phyloP scores from a whole-genome alignment of 352 stramenopile genomes.

The Blastocystis sp. region DNA sequence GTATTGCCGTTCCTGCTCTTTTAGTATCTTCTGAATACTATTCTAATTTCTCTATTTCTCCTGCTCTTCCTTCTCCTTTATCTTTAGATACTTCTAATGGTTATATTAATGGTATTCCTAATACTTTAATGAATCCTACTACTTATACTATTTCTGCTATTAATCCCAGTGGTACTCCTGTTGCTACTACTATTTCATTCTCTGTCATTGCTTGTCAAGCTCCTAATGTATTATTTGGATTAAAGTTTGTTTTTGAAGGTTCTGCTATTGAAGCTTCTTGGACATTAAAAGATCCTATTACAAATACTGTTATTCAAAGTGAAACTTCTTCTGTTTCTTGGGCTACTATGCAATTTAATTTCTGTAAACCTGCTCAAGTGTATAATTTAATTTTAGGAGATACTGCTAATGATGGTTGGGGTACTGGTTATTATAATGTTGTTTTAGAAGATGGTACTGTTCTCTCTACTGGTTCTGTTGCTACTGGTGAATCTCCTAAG shows the following conservation, averaged over 20 bases:
- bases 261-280: not conserved
- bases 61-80: not conserved
- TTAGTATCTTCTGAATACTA: constrained; percentile 2
- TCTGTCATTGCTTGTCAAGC: not conserved
- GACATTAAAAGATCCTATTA: not conserved
- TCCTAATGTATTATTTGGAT: not conserved
- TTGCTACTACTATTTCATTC: not conserved
- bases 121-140: not conserved
- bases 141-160: not conserved
- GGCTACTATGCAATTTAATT: not conserved
- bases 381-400: not conserved
- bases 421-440: not conserved
- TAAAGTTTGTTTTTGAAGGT: not conserved
- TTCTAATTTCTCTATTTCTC: constrained; percentile 9
- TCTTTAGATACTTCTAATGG: not conserved
- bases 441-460: not conserved
- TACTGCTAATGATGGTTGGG: constrained; percentile 2
- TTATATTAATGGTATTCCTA: not conserved
- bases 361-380: not conserved
- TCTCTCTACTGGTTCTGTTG: constrained; percentile 13
- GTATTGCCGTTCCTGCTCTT: not conserved
- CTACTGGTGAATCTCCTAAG: not conserved
- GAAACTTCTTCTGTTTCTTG: not conserved
- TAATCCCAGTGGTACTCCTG: not conserved
- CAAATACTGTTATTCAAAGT: not conserved